Evolutionary conservation across 106 monocot species (phyloP).

Genomic region (Phalaenopsis aphrodite): DNA sequence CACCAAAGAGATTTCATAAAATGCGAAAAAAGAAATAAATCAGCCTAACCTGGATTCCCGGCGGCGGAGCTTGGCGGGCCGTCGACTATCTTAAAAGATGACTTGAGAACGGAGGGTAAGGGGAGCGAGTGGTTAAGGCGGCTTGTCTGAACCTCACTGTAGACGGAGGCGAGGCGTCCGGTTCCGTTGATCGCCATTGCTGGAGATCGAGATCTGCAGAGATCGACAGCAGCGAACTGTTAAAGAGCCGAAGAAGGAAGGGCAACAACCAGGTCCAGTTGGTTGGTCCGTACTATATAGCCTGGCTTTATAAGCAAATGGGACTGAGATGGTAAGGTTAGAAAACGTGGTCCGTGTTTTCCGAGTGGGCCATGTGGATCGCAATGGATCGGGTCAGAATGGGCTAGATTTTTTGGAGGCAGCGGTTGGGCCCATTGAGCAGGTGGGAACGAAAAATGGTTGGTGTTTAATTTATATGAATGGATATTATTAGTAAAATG

Average conservation of each 20-base stretch:
- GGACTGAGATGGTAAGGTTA: neutral
- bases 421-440: too few relatives aligned
- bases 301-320: neutral
- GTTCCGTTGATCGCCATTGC: constrained; percentile 16
- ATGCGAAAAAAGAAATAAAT: neutral
- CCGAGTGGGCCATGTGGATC: neutral
- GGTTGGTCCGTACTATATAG: neutral
- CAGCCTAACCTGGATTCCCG: constrained; percentile 48
- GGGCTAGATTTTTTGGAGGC: too few relatives aligned
- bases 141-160: constrained; percentile 83
- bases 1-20: neutral
- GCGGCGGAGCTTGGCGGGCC: constrained; percentile 67
- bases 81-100: constrained; percentile 50
- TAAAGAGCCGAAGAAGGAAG: neutral
- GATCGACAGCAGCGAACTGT: neutral
- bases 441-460: too few relatives aligned
- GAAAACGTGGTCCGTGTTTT: neutral
- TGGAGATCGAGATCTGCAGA: neutral
- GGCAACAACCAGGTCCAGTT: neutral
- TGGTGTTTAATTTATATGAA: too few relatives aligned
- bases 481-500: too few relatives aligned
- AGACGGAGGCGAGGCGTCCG: constrained; percentile 50
- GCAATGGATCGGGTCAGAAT: neutral
- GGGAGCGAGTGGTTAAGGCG: constrained; percentile 64
- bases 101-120: constrained; percentile 61